Conservation (phyloP, 352 stramenopile species). For the Phytopythium ostracodes region DNA sequence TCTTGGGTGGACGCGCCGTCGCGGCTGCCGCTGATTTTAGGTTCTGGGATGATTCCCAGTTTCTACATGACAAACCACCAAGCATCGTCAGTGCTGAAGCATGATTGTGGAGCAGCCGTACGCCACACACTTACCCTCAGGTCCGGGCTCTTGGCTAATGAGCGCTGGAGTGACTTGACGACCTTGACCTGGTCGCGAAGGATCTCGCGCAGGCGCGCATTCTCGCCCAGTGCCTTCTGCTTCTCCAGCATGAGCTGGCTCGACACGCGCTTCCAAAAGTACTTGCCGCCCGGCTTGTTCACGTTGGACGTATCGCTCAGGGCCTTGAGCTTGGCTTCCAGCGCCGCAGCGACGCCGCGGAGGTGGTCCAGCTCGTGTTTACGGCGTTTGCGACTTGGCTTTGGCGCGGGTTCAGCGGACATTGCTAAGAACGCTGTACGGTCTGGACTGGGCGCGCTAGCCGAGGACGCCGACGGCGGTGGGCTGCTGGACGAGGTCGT, state of each 20-base stretch:
- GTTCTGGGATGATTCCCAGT: constrained; percentile 13
- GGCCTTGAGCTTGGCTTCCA: constrained; percentile 40
- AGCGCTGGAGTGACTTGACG: constrained; percentile 29
- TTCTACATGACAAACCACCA: constrained; percentile 13
- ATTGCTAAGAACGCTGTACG: neutral
- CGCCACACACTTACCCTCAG: constrained; percentile 13
- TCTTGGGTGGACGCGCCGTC: constrained; percentile 14
- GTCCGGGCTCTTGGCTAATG: constrained; percentile 28
- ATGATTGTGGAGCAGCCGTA: too few species aligned
- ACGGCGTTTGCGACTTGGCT: constrained; percentile 42
- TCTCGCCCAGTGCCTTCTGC: constrained; percentile 38
- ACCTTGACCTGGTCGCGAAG: constrained; percentile 34
- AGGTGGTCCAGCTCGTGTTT: constrained; percentile 60
- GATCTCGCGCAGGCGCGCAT: constrained; percentile 41
- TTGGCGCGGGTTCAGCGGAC: constrained; percentile 1
- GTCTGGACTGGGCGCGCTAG: neutral
- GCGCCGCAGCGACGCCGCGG: constrained; percentile 27
- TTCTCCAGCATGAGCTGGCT: constrained; percentile 39
- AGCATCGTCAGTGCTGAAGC: constrained; percentile 4
- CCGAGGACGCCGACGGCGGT: constrained; percentile 4
- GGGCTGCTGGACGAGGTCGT: constrained; percentile 2
- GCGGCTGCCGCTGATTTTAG: neutral
- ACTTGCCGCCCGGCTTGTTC: constrained; percentile 20
- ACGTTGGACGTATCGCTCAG: constrained; percentile 23
- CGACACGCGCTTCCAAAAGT: constrained; percentile 46